A percentile compares a stretch with the other conserved stretches of the same genome.
phyloP scores from a whole-genome alignment of 352 stramenopile genomes.

The Phytophthora brassicae region DNA sequence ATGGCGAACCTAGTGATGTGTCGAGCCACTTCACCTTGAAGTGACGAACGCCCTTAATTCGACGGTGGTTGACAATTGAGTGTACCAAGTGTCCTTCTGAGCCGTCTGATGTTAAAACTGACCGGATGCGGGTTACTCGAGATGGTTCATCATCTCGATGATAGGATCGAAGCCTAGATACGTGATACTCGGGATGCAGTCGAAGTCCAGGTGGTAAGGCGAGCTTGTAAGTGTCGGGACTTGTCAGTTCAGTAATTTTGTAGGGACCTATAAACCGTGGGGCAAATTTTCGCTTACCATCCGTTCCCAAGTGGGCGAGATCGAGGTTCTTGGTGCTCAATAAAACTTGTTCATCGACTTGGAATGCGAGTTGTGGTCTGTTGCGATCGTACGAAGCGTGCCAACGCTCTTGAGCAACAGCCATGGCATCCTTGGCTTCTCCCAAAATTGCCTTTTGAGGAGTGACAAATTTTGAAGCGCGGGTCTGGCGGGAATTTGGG shows the following conservation, averaged over 20 bases:
- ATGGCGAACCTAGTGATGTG: slow-evolving; percentile 15
- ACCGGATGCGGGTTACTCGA: neutral
- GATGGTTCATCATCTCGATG: slow-evolving; percentile 2
- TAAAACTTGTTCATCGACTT: neutral
- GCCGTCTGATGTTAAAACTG: slow-evolving; percentile 4
- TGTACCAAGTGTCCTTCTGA: slow-evolving; percentile 12
- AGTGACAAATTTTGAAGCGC: neutral
- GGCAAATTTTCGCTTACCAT: neutral
- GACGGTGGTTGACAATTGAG: neutral
- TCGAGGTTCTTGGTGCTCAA: neutral
- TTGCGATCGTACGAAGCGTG: slow-evolving; percentile 1
- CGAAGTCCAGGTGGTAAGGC: neutral
- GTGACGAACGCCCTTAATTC: slow-evolving; percentile 5
- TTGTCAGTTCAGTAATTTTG: neutral
- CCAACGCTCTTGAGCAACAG: neutral
- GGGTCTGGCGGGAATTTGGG: neutral
- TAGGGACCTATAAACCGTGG: slow-evolving; percentile 4
- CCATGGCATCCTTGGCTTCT: slow-evolving; percentile 1
- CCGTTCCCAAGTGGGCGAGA: neutral
- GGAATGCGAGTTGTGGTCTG: neutral
- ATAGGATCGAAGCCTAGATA: slow-evolving; percentile 1
- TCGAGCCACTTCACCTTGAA: slow-evolving; percentile 18
- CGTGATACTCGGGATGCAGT: slow-evolving; percentile 1
- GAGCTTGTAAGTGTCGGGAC: neutral
- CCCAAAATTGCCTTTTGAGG: neutral